These are phyloP conservation scores for Epichloe hybrida DNA, from an alignment of 2,329 filamentous ascomycete genomes.

Conservation along the genomic window DNA sequence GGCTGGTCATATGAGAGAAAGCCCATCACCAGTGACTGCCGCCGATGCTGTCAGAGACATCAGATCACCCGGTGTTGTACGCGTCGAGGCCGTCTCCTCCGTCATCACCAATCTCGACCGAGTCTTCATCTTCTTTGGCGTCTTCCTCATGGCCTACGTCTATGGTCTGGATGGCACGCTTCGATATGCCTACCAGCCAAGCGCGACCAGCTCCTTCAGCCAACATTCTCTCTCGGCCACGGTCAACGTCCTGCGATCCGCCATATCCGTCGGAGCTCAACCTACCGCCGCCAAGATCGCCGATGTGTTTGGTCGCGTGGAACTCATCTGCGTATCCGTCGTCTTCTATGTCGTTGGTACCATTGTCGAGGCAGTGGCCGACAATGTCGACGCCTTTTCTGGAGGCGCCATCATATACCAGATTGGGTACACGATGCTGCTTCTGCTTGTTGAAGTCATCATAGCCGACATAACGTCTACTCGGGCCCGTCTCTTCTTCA, in stretches of 20 bases:
- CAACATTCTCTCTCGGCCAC: constrained; percentile 43
- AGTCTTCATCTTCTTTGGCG: constrained; percentile 41
- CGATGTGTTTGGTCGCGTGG: constrained; percentile 49
- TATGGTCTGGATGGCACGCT: constrained; percentile 48
- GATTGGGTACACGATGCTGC: constrained; percentile 45
- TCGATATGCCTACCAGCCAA: constrained; percentile 40
- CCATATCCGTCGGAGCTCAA: constrained; percentile 46
- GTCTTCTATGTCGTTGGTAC: constrained; percentile 35
- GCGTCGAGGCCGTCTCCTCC: constrained; percentile 41
- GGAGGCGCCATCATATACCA: constrained; percentile 52
- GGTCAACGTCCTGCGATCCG: constrained; percentile 42
- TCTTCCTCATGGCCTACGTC: constrained; percentile 51
- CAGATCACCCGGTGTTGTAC: constrained; percentile 40
- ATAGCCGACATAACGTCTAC: constrained; percentile 56
- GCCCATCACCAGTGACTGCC: constrained; percentile 4
- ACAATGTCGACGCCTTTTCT: constrained; percentile 30
- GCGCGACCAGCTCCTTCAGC: constrained; percentile 35
- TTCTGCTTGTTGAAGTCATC: constrained; percentile 49
- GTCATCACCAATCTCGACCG: constrained; percentile 40
- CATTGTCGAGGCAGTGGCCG: constrained; percentile 49
- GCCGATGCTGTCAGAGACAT: constrained; percentile 16
- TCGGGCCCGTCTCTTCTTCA: constrained; percentile 48
- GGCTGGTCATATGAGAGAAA: not conserved
- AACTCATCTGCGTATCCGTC: constrained; percentile 43
- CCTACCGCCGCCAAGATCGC: constrained; percentile 51